Evolutionary conservation across 768 basidiomycete genomes (phyloP).

Genomic region (Serendipita sp.): DNA sequence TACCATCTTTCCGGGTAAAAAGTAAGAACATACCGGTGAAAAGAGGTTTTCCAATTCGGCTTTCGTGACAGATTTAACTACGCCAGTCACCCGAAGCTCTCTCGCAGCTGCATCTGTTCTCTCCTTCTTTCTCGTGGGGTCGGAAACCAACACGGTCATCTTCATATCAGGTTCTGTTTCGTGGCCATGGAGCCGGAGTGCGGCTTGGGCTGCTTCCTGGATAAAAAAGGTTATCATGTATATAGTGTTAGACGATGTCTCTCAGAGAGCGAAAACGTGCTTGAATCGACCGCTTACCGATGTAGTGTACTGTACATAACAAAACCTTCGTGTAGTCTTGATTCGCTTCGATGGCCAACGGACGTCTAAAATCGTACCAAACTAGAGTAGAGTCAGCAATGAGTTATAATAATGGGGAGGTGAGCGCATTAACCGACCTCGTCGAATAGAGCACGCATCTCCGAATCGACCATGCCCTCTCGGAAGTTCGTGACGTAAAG

Average conservation of each 20-base stretch:
- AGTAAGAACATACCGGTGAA: constrained; percentile 36
- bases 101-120: constrained; percentile 76
- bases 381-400: constrained; percentile 28
- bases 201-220: constrained; percentile 43
- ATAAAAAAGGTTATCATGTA: no score
- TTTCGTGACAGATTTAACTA: constrained; percentile 63
- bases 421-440: constrained; percentile 32
- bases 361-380: constrained; percentile 81
- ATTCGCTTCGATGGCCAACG: constrained; percentile 98
- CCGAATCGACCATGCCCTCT: constrained; percentile 60
- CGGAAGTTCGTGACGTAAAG: constrained; percentile 95
- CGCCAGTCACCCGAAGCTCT: constrained; percentile 77
- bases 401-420: neutral
- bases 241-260: no score
- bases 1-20: no score
- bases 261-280: neutral
- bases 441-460: constrained; percentile 59
- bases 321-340: constrained; percentile 79
- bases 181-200: constrained; percentile 63
- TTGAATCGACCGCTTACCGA: constrained; percentile 38
- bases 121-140: constrained; percentile 77
- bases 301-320: constrained; percentile 80
- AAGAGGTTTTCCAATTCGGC: constrained; percentile 69
- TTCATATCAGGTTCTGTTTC: constrained; percentile 54
- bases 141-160: constrained; percentile 72